phyloP scores from a whole-genome alignment of 106 monocot genomes.

The Dendrobium huoshanense region DNA sequence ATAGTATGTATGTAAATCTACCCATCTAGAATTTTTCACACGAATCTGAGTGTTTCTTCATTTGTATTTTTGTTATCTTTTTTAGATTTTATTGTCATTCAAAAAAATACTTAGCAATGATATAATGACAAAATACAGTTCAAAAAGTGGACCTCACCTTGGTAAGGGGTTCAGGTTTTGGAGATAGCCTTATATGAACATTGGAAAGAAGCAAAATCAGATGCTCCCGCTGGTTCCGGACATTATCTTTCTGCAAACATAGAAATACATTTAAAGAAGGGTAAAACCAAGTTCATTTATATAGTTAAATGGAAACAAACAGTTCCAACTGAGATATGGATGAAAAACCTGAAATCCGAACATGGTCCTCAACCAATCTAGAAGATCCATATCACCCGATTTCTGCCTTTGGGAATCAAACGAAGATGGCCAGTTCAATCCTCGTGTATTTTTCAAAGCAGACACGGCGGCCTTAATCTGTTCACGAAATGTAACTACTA shows the following conservation, averaged over 20 bases:
- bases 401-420: conserved; percentile 82
- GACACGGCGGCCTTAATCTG: conserved; percentile 90
- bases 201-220: conserved; percentile 83
- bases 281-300: neutral
- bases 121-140: neutral
- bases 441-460: conserved; percentile 65
- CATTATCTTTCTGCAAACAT: conserved; percentile 72
- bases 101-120: neutral
- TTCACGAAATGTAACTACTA: neutral
- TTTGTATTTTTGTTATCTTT: too few relatives aligned
- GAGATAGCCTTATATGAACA: conserved; percentile 73
- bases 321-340: neutral
- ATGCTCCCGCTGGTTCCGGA: conserved; percentile 91
- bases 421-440: conserved; percentile 77
- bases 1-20: too few relatives aligned
- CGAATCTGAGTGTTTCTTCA: too few relatives aligned
- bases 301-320: neutral
- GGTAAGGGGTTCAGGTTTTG: conserved; percentile 94
- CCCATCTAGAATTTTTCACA: too few relatives aligned
- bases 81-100: too few relatives aligned
- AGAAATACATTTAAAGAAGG: neutral
- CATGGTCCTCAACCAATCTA: conserved; percentile 94
- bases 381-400: conserved; percentile 74
- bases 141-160: conserved; percentile 35
- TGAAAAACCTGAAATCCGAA: conserved; percentile 90